Evolutionary conservation across 2,329 filamentous ascomycete genomes (phyloP), one percentile per base, ranked within the genome.

Genomic region (Chrysoporthe deuterocubensis): DNA sequence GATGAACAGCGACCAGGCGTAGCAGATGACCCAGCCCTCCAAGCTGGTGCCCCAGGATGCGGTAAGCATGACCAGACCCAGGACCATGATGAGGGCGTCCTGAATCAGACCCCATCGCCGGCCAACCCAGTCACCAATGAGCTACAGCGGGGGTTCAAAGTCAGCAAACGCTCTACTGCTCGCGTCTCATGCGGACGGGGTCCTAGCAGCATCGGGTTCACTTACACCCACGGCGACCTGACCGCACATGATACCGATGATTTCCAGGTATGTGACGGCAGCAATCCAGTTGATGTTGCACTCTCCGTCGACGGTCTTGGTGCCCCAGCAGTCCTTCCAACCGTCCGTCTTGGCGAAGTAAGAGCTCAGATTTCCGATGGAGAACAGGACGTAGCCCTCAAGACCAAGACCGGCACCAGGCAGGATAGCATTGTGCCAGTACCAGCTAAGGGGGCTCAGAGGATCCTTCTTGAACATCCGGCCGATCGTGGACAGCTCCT

Each of bases 21-120:
- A 98, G 85, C 94, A 97, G 76, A 97, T 97, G 67, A 98, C 92
- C 95, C 95, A 98, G 74, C 94, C 94, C 76, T 98, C 90, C 62
- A 96, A 85, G 46, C 88, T 93, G 43, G 91, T 81, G 70, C 94
- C 95, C 95, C 95, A 98, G 34, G 92, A 91, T 69, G 93, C 92
- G 61, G 92, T 96, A 67, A 98, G 86, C 92, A 97, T 96, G 74
- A 97, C 75, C 26, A 98, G 85, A 83, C 95, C 95, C 73, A 97
- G 75, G 73, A 97, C 93, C 95, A 98, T 98, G 84, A 98, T 94
- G 70, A 87, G 78, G 56, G 95, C 95, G 80, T 98, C 95, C 81
- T 98, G 95, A 73, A 98, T 97, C 32, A 98, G 86, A 86, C 95
- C 95, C 89, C 91, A 97, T 74, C 95, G 92, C 76, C 95, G 93